A percentile compares a stretch with the other conserved stretches of the same genome.
Evolutionary conservation across 108 stramenopile species (phyloP).

Genomic region (Skeletonema menzelii): DNA sequence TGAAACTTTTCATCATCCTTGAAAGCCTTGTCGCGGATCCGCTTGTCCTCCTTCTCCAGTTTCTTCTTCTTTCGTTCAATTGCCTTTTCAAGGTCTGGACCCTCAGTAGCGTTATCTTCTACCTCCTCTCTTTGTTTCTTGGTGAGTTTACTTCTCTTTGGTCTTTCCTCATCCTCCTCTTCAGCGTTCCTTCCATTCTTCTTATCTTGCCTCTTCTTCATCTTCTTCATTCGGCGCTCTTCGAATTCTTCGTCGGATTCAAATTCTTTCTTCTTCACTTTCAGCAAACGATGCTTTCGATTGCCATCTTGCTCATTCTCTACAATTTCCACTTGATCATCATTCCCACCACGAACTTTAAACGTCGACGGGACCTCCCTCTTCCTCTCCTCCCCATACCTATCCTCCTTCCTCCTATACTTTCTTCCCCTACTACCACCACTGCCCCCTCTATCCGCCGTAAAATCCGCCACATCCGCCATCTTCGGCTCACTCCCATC

Average conservation of each 20-base stretch:
- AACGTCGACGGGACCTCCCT: slow-evolving; percentile 54
- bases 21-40: slow-evolving; percentile 18
- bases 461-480: slow-evolving; percentile 47
- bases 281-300: slow-evolving; percentile 64
- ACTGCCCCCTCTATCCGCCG: slow-evolving; percentile 5
- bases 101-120: slow-evolving; percentile 37
- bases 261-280: slow-evolving; percentile 80
- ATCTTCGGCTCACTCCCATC: slow-evolving; percentile 15
- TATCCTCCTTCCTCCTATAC: slow-evolving; percentile 14
- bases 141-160: slow-evolving; percentile 34
- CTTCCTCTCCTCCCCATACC: slow-evolving; percentile 7
- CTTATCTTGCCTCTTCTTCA: not conserved
- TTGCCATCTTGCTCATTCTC: slow-evolving; percentile 87
- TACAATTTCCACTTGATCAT: slow-evolving; percentile 23
- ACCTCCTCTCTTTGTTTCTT: slow-evolving; percentile 25
- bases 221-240: slow-evolving; percentile 9
- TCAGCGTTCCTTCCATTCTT: not conserved
- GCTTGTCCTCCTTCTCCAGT: slow-evolving; percentile 20
- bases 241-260: slow-evolving; percentile 81
- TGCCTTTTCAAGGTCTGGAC: slow-evolving; percentile 35
- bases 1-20: slow-evolving; percentile 41
- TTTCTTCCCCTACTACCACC: slow-evolving; percentile 3
- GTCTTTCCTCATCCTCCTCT: slow-evolving; percentile 13
- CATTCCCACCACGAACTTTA: not conserved
- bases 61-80: slow-evolving; percentile 35